Conservation (phyloP, 2,329 filamentous ascomycete species). For the Aureobasidium sp. region DNA sequence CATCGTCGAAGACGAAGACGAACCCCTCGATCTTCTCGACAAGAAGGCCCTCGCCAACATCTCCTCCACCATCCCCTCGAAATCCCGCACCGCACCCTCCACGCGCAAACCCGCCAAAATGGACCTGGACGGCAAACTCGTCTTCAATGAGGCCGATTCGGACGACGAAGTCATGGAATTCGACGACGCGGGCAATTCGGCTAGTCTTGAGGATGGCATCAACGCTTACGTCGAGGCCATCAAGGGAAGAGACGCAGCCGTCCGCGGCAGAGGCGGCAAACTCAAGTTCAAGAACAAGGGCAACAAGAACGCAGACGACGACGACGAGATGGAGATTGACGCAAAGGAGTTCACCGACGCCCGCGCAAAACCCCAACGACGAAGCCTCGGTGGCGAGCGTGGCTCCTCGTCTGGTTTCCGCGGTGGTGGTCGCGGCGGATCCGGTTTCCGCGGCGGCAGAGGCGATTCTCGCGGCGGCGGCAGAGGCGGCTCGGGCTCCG, state of each 20-base stretch:
- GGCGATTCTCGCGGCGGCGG: neutral
- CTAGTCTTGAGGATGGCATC: conserved; percentile 41
- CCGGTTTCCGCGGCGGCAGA: conserved; percentile 9
- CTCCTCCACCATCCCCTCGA: conserved; percentile 75
- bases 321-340: conserved; percentile 28
- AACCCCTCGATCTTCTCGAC: conserved; percentile 88
- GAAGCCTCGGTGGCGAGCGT: conserved; percentile 29
- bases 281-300: conserved; percentile 49
- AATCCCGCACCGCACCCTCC: conserved; percentile 39
- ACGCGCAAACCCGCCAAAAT: conserved; percentile 53
- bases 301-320: conserved; percentile 33
- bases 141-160: conserved; percentile 47
- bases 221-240: conserved; percentile 55
- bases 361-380: conserved; percentile 27
- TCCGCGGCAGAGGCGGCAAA: conserved; percentile 50
- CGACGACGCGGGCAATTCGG: conserved; percentile 30
- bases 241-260: conserved; percentile 49
- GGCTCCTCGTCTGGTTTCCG: neutral
- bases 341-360: conserved; percentile 22
- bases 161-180: conserved; percentile 45
- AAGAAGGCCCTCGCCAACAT: conserved; percentile 85
- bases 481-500: neutral
- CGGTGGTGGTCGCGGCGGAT: too few relatives aligned
- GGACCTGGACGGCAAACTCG: conserved; percentile 71
- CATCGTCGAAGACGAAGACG: conserved; percentile 89